Evolutionary conservation across 345 rosid species (phyloP).

Genomic region (Geranium rotundifolium): DNA sequence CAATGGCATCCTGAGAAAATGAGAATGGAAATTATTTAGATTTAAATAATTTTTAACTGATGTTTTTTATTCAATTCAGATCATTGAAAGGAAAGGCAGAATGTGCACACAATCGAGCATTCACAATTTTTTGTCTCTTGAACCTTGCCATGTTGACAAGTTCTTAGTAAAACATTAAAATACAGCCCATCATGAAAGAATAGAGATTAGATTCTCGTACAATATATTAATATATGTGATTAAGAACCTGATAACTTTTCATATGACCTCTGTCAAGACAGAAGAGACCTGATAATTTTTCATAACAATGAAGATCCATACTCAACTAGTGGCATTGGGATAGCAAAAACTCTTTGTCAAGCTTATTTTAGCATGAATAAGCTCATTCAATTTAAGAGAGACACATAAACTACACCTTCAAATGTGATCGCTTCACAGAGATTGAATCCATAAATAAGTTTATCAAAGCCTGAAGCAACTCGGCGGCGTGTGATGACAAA

Average conservation of each 20-base stretch:
- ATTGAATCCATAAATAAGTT: constrained; percentile 41
- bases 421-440: constrained; percentile 33
- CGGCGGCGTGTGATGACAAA: constrained; percentile 49
- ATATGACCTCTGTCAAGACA: background rate
- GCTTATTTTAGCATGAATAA: background rate
- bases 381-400: background rate
- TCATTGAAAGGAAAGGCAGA: background rate
- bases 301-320: background rate
- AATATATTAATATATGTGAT: too few relatives aligned
- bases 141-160: background rate
- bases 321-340: background rate
- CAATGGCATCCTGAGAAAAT: constrained; percentile 59
- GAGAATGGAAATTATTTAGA: constrained; percentile 8
- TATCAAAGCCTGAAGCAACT: constrained; percentile 59
- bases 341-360: background rate
- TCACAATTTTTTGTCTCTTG: background rate
- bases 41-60: background rate
- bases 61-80: background rate
- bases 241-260: too few relatives aligned
- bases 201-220: background rate
- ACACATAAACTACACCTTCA: constrained; percentile 45
- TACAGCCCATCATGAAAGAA: background rate
- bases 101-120: background rate
- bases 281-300: background rate
- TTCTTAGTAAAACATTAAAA: too few relatives aligned